A percentile compares a stretch with the other conserved stretches of the same genome.
These are phyloP conservation scores for Didymella lethalis DNA, from an alignment of 2,329 filamentous ascomycete species.

Conservation along the genomic window DNA sequence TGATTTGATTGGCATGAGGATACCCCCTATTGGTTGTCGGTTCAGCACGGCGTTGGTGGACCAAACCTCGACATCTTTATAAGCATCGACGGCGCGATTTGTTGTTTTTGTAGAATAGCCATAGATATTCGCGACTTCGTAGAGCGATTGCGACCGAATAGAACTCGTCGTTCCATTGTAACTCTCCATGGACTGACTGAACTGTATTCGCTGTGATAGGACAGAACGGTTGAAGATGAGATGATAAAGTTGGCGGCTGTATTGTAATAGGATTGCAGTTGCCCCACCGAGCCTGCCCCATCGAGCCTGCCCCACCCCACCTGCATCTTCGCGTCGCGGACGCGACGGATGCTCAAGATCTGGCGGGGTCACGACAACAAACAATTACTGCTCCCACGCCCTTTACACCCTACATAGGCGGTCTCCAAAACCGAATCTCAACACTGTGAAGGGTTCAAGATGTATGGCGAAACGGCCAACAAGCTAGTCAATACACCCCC, in stretches of 20 bases:
- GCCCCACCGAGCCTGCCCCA: not conserved
- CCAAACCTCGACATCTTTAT: not conserved
- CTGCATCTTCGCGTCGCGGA: slow-evolving; percentile 25
- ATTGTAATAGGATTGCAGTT: not conserved
- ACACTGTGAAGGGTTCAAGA: slow-evolving; percentile 48
- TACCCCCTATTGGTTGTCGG: slow-evolving; percentile 14
- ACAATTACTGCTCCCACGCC: not conserved
- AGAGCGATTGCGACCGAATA: not conserved
- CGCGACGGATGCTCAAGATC: slow-evolving; percentile 25
- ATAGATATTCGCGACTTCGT: slow-evolving; percentile 1
- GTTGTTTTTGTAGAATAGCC: slow-evolving; percentile 4
- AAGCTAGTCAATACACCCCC: slow-evolving; percentile 70
- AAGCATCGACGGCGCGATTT: slow-evolving; percentile 14
- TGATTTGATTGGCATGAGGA: slow-evolving; percentile 13
- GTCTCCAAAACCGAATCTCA: not conserved
- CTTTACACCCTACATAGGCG: not conserved
- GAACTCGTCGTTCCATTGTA: not conserved
- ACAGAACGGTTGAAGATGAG: not conserved
- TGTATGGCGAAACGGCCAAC: slow-evolving; percentile 89
- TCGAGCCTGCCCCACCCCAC: slow-evolving; percentile 13
- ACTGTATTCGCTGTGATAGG: not conserved
- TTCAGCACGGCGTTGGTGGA: slow-evolving; percentile 22
- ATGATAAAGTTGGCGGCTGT: slow-evolving; percentile 9
- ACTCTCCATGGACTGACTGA: not conserved
- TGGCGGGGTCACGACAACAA: slow-evolving; percentile 16